phyloP scores from a whole-genome alignment of 75 land plant species.

The Pinus tabuliformis region DNA sequence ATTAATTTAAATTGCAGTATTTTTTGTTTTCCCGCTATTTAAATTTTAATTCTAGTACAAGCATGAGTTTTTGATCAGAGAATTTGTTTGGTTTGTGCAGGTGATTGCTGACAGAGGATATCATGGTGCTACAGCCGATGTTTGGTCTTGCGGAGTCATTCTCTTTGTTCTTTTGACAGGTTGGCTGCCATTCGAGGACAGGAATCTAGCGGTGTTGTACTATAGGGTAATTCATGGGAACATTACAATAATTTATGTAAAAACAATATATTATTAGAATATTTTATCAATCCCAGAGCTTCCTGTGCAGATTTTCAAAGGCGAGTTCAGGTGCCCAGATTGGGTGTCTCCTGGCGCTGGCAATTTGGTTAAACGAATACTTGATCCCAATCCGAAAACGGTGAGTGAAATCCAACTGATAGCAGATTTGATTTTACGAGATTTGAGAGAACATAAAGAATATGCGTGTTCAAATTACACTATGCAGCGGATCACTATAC shows the following conservation, averaged over 20 bases:
- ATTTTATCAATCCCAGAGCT: no score
- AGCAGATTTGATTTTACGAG: no score
- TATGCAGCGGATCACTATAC: slow-evolving; percentile 47
- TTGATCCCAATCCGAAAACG: slow-evolving; percentile 80
- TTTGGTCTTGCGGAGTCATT: slow-evolving; percentile 72
- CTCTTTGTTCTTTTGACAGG: slow-evolving; percentile 69
- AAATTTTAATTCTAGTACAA: no score
- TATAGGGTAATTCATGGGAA: slow-evolving; percentile 43
- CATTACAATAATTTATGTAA: no score
- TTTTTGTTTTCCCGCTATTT: no score
- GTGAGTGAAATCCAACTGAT: neutral
- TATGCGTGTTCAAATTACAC: no score
- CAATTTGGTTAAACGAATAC: slow-evolving; percentile 59
- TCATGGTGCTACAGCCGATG: slow-evolving; percentile 59
- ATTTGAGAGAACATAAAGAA: no score
- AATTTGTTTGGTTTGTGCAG: slow-evolving; percentile 4
- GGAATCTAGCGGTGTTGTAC: slow-evolving; percentile 64
- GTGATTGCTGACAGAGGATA: slow-evolving; percentile 65
- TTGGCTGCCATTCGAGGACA: slow-evolving; percentile 74
- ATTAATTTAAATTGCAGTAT: no score
- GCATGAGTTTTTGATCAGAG: no score
- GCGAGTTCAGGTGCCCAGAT: slow-evolving; percentile 62
- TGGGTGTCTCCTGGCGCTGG: slow-evolving; percentile 77
- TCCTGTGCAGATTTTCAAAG: slow-evolving; percentile 66
- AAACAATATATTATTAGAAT: no score